Base-by-base conservation (phyloP, 306 rosid genomes). In the Rosa lucieae region DNA sequence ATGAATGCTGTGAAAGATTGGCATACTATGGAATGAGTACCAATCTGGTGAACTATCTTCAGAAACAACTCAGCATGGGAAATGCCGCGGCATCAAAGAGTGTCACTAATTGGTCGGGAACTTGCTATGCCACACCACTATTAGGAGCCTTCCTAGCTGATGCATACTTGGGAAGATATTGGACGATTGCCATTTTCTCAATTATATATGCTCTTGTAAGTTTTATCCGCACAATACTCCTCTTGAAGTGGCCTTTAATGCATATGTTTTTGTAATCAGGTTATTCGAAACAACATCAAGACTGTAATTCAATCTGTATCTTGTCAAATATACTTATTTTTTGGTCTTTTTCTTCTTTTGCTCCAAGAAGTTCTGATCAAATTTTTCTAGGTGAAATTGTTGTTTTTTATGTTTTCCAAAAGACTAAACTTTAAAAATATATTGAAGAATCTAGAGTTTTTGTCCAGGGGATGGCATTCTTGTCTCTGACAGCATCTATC, bases 81-180 rank as follows among this genome's bases (percentile, higher is more conserved):
- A 94, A 85, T 75, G 84, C 70, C 10, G 21, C 89, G 0, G 98
- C 98, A 12, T 86, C 94, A 20, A 94, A 86, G 29, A 89, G 67
- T 78, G 93, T 90, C 39, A 90, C 92, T 29, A 92, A 88, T n/a
- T 89, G 95, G 97, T 84, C 96, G 0, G 98, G 97, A 74, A 92
- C 98, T 26, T 92, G 98, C 83, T 94, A 90, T 70, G 11, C 85
- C 77, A 94, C 98, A 10, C 98, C 98, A 11, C 81, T 94, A 85
- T 78, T 92, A 61, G 98, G 98, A 78, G 98, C 98, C 67, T 94
- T 94, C 89, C 76, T 94, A 9, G 97, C 98, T 77, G 98, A 94
- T 86, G 87, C 98, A 26, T 94, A 94, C 86, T 59, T 92, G 65
- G 98, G 97, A 89, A 94, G 98, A 92, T 94, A 86, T 88, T 92